phyloP scores from a whole-genome alignment of 2,329 filamentous ascomycete genomes.

The Ceratocystis eucalypticola region DNA sequence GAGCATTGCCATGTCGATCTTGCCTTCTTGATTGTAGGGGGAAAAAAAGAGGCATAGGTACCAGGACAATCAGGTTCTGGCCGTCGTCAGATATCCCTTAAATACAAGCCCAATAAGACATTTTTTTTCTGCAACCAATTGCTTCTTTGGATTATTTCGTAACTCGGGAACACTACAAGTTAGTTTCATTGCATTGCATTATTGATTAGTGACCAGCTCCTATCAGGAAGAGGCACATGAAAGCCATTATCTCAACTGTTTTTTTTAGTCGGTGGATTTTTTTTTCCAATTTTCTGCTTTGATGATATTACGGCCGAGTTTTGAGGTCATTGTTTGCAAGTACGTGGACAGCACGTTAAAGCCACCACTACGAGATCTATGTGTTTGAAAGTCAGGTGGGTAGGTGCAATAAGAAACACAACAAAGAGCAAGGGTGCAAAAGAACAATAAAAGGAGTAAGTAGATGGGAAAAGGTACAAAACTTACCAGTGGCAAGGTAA shows the following conservation, averaged over 20 bases:
- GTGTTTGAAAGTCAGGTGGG: constrained; percentile 1
- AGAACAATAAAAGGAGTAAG: background rate
- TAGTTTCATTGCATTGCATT: background rate
- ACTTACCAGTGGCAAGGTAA: background rate
- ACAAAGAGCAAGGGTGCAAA: background rate
- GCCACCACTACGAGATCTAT: too few species aligned
- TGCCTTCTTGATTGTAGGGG: background rate
- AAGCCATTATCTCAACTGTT: background rate
- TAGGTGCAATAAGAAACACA: background rate
- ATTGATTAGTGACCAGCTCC: background rate
- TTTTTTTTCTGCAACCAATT: background rate
- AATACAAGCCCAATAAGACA: background rate
- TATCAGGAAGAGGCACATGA: constrained; percentile 1
- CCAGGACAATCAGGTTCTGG: too few species aligned
- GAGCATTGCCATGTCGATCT: background rate
- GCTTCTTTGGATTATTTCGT: background rate
- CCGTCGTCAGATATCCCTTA: too few species aligned
- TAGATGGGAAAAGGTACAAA: background rate
- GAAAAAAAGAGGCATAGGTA: background rate
- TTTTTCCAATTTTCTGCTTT: background rate
- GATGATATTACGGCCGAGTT: background rate
- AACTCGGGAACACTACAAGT: too few species aligned
- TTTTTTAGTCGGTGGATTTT: background rate
- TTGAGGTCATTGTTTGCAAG: background rate
- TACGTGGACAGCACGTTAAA: background rate